Base-by-base conservation (phyloP, 169 alveolate species). In the Babesia bovis region DNA sequence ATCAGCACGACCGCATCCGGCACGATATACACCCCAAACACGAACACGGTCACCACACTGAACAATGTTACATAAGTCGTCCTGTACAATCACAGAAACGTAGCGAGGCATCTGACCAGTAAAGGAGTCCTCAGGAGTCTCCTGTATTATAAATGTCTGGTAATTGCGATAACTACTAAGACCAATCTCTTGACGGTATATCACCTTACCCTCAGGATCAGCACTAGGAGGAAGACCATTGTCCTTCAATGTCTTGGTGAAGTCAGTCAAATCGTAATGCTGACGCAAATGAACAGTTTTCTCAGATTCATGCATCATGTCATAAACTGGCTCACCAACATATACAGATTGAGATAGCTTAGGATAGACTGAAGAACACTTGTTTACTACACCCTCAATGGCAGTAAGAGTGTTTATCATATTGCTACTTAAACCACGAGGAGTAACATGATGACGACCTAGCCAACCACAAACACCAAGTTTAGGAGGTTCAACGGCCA, bases 111-210 rank as follows among this genome's bases (percentile, higher is more conserved):
- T 92, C 84, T 96, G 98, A 1, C 99, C 99, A 23, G 97, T 89
- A 10, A 99, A 99, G 0, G 99, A 92, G 78, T 95, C 94, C 85
- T 97, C 99, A 0, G 99, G 99, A 60, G 96, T 85, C 84, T 97
- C 99, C 87, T 97, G 98, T 0, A 97, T 82, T 38, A 92, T 85
- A 57, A 97, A 82, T 25, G 91, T 89, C 85, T 97, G 98, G 87
- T 84, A 87, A 77, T 96, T 96, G 77, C 93, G 93, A 83, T 93
- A 96, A 74, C 87, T 87, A 83, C 99, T 89, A 44, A 91, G 90
- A 44, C 99, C 99, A 65, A 93, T 91, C 83, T 96, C 99, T 65
- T 87, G 92, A 44, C 90, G 81, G 45, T 83, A 86, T 38, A 88
- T 87, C 41, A 86, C 79, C 74, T 74, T 78, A 0, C 93, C 92